Conservation (phyloP, 306 rosid genomes). For the Crotalaria pallida region DNA sequence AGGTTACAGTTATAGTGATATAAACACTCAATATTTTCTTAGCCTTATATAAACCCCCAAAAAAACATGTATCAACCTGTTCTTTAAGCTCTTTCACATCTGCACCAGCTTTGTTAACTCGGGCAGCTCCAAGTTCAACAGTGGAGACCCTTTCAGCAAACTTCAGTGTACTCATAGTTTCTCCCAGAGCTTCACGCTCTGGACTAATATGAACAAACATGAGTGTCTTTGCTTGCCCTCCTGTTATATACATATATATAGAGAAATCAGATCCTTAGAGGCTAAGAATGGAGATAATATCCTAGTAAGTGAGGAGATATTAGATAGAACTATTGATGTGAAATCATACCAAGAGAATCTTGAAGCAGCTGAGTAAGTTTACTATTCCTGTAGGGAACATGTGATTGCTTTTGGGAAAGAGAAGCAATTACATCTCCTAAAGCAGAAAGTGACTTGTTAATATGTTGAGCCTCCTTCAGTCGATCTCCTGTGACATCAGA, state of each 20-base stretch:
- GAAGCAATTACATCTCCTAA: constrained; percentile 93
- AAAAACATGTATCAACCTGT: constrained; percentile 48
- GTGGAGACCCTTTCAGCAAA: constrained; percentile 95
- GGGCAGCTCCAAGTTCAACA: constrained; percentile 90
- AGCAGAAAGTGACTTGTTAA: constrained; percentile 91
- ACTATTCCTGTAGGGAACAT: constrained; percentile 90
- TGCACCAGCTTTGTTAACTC: constrained; percentile 62
- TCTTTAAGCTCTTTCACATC: constrained; percentile 87
- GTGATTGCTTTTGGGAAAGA: constrained; percentile 76
- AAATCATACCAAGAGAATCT: constrained; percentile 74
- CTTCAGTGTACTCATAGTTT: constrained; percentile 87
- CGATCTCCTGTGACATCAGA: constrained; percentile 88
- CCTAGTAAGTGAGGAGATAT: not conserved
- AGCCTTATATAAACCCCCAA: not conserved
- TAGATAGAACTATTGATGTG: not conserved
- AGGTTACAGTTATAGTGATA: not conserved
- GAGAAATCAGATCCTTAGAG: not conserved
- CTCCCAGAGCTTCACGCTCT: constrained; percentile 68
- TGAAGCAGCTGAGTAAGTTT: constrained; percentile 95
- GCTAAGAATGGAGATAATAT: not conserved
- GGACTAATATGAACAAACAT: constrained; percentile 98
- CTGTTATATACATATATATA: constrained; percentile 31
- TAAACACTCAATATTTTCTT: not conserved
- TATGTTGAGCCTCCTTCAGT: constrained; percentile 93
- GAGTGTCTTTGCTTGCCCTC: constrained; percentile 96